These are phyloP conservation scores for Malus hybrid DNA, from an alignment of 331 rosid species.

Conservation along the genomic window DNA sequence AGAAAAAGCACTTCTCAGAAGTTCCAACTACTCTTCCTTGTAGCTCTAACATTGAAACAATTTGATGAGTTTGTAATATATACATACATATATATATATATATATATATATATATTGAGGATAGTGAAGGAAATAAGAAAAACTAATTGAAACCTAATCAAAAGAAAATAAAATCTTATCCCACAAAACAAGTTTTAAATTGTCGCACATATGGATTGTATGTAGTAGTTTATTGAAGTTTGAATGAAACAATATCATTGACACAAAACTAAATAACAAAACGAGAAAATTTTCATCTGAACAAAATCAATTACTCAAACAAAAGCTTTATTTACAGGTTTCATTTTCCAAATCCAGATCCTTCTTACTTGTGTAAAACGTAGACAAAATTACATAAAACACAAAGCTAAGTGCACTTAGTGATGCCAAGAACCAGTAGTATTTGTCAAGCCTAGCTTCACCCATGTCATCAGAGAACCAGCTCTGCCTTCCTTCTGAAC, in stretches of 20 bases:
- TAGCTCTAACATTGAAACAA: no score
- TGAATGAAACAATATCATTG: not conserved
- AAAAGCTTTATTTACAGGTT: constrained; percentile 16
- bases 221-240: no score
- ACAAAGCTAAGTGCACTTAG: constrained; percentile 46
- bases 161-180: no score
- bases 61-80: no score
- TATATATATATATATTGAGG: no score
- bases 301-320: not conserved
- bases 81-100: no score
- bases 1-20: no score
- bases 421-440: constrained; percentile 74
- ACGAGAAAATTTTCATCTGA: not conserved
- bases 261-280: not conserved
- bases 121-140: not conserved
- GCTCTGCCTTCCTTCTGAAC: constrained; percentile 37
- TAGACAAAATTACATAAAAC: constrained; percentile 48
- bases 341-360: constrained; percentile 33
- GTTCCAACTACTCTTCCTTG: no score
- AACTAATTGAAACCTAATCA: no score
- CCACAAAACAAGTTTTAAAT: no score
- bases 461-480: constrained; percentile 91
- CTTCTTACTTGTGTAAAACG: constrained; percentile 31
- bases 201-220: no score
- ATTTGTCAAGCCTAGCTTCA: constrained; percentile 66